A percentile compares a stretch with the other conserved stretches of the same genome.
Evolutionary conservation across 176 grass and related monocot genomes (phyloP).

Genomic region (Calamus simplicifolius): DNA sequence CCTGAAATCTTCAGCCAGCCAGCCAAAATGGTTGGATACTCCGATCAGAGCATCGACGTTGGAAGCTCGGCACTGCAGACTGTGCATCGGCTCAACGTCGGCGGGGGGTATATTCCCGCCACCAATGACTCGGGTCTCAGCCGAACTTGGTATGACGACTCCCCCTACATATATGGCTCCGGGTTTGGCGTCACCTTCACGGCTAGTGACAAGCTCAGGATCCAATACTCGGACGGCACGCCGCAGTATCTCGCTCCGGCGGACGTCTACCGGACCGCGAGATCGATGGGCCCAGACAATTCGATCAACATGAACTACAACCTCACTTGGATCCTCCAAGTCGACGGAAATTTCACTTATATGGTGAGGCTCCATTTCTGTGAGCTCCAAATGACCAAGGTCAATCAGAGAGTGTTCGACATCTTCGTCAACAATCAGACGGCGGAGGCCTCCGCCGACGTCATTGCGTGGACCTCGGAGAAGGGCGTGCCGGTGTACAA

Average conservation of each 20-base stretch:
- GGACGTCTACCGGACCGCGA: too few species aligned
- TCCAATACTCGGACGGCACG: too few species aligned
- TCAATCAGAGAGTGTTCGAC: slow-evolving; percentile 12
- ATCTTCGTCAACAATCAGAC: slow-evolving; percentile 8
- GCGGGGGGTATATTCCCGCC: neutral
- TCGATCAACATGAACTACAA: too few species aligned
- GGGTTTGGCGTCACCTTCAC: too few species aligned
- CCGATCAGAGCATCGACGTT: neutral
- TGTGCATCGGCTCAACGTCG: neutral
- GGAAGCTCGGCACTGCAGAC: neutral
- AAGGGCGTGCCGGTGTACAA: slow-evolving; percentile 1
- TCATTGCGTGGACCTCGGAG: slow-evolving; percentile 1
- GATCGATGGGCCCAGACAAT: too few species aligned
- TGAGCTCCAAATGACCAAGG: slow-evolving; percentile 4
- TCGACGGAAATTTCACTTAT: too few species aligned
- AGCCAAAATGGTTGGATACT: neutral
- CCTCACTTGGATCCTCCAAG: too few species aligned
- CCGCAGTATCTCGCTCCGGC: too few species aligned
- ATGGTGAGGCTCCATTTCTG: slow-evolving; percentile 4
- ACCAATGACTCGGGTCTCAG: too few species aligned
- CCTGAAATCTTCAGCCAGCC: neutral
- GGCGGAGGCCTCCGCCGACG: neutral
- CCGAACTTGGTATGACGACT: too few species aligned
- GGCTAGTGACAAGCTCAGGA: too few species aligned
- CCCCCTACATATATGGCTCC: too few species aligned